These are phyloP conservation scores for Bremia lactucae DNA, from an alignment of 352 stramenopile species.

Conservation along the genomic window DNA sequence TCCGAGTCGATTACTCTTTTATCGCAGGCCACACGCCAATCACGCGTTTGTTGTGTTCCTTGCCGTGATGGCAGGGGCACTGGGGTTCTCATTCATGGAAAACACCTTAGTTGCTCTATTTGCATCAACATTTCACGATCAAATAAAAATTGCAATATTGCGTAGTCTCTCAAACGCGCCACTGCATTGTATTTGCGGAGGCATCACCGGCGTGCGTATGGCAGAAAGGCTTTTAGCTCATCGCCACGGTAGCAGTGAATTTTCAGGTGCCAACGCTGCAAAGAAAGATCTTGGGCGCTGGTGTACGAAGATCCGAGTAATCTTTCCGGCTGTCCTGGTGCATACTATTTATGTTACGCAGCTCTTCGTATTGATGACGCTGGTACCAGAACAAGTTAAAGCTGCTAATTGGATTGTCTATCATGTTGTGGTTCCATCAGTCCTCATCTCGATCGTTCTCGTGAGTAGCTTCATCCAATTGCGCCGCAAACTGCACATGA, in stretches of 20 bases:
- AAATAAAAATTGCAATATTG: conserved; percentile 29
- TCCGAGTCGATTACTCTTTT: conserved; percentile 34
- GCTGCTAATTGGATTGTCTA: conserved; percentile 25
- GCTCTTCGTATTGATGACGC: conserved; percentile 36
- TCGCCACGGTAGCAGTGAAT: conserved; percentile 5
- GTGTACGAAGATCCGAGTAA: conserved; percentile 24
- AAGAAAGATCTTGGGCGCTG: conserved; percentile 20
- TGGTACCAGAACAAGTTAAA: conserved; percentile 27
- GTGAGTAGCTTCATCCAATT: conserved; percentile 24
- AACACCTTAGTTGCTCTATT: conserved; percentile 44
- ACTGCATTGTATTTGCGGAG: conserved; percentile 52
- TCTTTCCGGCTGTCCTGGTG: conserved; percentile 37
- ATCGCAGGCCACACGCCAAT: conserved; percentile 30
- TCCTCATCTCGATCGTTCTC: conserved; percentile 19
- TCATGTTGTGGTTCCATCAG: conserved; percentile 23
- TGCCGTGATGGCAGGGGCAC: conserved; percentile 30
- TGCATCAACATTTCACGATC: conserved; percentile 18
- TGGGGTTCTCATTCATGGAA: conserved; percentile 58
- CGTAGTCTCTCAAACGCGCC: conserved; percentile 33
- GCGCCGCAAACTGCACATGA: conserved; percentile 18
- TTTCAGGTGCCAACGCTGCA: conserved; percentile 7
- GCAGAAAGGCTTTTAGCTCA: conserved; percentile 24
- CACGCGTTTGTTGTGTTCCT: conserved; percentile 55
- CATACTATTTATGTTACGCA: conserved; percentile 58
- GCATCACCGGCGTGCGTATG: conserved; percentile 55